Percentiles rank a stretch among this genome's conserved stretches.
phyloP scores from a whole-genome alignment of 768 basidiomycete genomes.

The Suillus plorans region DNA sequence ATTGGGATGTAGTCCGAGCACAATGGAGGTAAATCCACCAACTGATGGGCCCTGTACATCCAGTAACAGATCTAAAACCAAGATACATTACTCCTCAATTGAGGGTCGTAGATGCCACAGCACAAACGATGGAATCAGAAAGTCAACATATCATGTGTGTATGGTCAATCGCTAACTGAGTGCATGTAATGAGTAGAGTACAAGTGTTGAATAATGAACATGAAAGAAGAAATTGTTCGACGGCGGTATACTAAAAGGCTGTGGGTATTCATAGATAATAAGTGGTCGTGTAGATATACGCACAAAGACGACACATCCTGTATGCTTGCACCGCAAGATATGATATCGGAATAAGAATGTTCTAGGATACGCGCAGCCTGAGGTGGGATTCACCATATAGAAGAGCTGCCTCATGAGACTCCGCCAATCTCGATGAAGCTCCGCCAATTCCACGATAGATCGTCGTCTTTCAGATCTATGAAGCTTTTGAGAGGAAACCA shows the following conservation, averaged over 20 bases:
- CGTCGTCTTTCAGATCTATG: constrained; percentile 59
- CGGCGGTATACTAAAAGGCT: constrained; percentile 2
- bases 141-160: not conserved
- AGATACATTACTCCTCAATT: not conserved
- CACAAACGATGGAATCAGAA: not conserved
- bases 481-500: constrained; percentile 64
- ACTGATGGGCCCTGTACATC: no score
- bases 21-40: not conserved
- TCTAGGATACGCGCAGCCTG: constrained; percentile 9
- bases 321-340: constrained; percentile 12
- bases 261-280: constrained; percentile 15
- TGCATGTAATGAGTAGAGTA: not conserved
- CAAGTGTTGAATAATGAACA: constrained; percentile 8
- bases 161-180: not conserved
- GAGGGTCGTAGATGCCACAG: not conserved
- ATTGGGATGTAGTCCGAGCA: not conserved
- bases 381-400: not conserved
- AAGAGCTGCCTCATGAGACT: constrained; percentile 14
- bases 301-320: constrained; percentile 11
- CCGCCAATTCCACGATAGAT: constrained; percentile 54
- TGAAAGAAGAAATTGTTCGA: not conserved
- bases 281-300: constrained; percentile 23
- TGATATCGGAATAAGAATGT: constrained; percentile 13
- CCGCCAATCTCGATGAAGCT: constrained; percentile 62
- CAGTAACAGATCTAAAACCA: not conserved